Conservation (phyloP, 1,139 yeast species). For the Trichomonascaceae sp. region DNA sequence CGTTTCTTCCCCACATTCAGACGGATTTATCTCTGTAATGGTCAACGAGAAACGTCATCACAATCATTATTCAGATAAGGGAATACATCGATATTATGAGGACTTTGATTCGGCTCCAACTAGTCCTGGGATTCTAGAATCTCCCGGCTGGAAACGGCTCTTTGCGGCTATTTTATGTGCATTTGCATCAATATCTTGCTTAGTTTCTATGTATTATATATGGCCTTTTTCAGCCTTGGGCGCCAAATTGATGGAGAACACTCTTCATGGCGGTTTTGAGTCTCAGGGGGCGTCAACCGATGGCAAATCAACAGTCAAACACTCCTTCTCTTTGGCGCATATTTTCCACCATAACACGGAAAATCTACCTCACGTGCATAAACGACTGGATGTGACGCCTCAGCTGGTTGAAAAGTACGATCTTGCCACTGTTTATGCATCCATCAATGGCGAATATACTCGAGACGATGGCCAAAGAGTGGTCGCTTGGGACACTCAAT, state of each 20-base stretch:
- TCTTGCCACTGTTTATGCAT: neutral
- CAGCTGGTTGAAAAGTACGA: conserved; percentile 2
- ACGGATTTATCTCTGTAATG: neutral
- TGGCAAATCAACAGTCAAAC: neutral
- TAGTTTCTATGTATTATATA: neutral
- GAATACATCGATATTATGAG: neutral
- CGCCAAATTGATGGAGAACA: neutral
- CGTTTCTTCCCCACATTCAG: neutral
- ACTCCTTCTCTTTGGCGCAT: conserved; percentile 17
- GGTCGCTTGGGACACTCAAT: conserved; percentile 5
- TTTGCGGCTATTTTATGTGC: neutral
- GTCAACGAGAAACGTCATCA: neutral
- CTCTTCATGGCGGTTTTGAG: neutral
- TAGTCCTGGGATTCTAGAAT: neutral
- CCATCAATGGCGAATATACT: neutral
- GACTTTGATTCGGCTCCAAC: neutral
- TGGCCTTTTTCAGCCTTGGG: neutral
- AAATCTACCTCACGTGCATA: conserved; percentile 13
- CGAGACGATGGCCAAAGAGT: conserved; percentile 1
- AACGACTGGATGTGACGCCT: conserved; percentile 18
- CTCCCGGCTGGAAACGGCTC: neutral
- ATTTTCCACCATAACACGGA: conserved; percentile 22
- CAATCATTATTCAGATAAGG: neutral
- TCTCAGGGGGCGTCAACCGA: too few species aligned
- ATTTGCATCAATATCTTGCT: neutral